phyloP scores from a whole-genome alignment of 768 basidiomycete species.

The Lentinula boryana region DNA sequence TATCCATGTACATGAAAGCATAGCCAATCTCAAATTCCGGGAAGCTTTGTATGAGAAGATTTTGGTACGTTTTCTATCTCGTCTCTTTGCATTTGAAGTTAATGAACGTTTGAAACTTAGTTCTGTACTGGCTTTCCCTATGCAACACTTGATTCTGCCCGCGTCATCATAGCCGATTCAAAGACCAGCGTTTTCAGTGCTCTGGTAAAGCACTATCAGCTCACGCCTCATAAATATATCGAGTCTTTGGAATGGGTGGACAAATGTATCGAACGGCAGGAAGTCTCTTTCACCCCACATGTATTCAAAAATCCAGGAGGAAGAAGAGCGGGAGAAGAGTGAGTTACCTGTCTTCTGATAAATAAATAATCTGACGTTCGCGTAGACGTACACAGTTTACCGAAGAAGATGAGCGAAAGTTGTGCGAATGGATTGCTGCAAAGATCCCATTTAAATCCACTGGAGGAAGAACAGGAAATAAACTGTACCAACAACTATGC shows the following conservation, averaged over 20 bases:
- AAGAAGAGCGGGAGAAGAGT: conserved; percentile 79
- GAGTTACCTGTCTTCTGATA: conserved; percentile 18
- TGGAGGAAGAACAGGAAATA: conserved; percentile 76
- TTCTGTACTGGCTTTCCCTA: conserved; percentile 78
- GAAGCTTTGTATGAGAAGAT: conserved; percentile 63
- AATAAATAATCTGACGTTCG: not conserved
- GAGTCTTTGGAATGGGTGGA: conserved; percentile 83
- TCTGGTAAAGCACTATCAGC: conserved; percentile 68
- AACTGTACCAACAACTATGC: conserved; percentile 75
- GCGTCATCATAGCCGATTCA: conserved; percentile 75
- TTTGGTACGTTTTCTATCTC: conserved; percentile 37
- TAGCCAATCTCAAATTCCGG: conserved; percentile 71
- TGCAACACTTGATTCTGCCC: conserved; percentile 63
- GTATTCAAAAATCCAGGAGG: conserved; percentile 85
- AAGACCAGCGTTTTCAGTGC: conserved; percentile 72
- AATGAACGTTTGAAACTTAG: conserved; percentile 27
- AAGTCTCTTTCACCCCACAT: conserved; percentile 63
- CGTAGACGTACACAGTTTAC: conserved; percentile 72
- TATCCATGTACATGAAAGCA: conserved; percentile 79
- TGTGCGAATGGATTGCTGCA: conserved; percentile 75
- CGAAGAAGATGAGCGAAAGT: conserved; percentile 66
- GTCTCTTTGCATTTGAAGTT: conserved; percentile 2
- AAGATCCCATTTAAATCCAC: conserved; percentile 84
- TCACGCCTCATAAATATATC: conserved; percentile 65
- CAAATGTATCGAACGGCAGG: conserved; percentile 68